phyloP scores from a whole-genome alignment of 2,329 filamentous ascomycete genomes.

The Nigrograna mackinnonii region DNA sequence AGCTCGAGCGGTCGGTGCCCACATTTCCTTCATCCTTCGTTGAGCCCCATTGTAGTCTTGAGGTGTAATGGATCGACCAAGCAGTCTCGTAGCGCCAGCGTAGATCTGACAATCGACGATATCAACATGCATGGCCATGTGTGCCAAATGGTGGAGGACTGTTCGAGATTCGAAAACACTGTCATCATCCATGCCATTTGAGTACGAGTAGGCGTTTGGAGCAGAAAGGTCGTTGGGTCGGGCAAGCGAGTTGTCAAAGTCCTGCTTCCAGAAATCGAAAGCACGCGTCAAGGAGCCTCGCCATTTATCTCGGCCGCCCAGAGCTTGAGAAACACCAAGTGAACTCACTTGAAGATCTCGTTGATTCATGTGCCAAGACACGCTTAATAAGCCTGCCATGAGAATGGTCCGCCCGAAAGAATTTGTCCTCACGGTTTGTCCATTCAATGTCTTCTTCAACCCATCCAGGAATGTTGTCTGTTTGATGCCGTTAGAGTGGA shows the following conservation, averaged over 20 bases:
- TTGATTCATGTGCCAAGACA: slow-evolving; percentile 98
- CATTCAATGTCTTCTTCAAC: slow-evolving; percentile 84
- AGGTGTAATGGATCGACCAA: slow-evolving; percentile 82
- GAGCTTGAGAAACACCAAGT: slow-evolving; percentile 75
- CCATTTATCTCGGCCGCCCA: slow-evolving; percentile 92
- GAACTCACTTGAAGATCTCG: slow-evolving; percentile 91
- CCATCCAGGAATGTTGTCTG: slow-evolving; percentile 88
- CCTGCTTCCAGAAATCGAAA: slow-evolving; percentile 90
- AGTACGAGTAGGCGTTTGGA: slow-evolving; percentile 33
- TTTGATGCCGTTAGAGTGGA: slow-evolving; percentile 81
- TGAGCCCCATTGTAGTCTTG: slow-evolving; percentile 81
- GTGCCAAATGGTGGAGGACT: slow-evolving; percentile 88
- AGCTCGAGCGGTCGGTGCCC: slow-evolving; percentile 87
- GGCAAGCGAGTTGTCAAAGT: slow-evolving; percentile 84
- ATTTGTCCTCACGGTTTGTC: slow-evolving; percentile 86
- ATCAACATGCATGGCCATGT: slow-evolving; percentile 98
- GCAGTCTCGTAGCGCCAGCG: slow-evolving; percentile 80
- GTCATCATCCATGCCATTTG: slow-evolving; percentile 55
- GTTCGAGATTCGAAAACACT: slow-evolving; percentile 86
- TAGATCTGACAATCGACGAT: slow-evolving; percentile 98
- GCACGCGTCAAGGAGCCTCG: slow-evolving; percentile 80
- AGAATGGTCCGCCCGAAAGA: slow-evolving; percentile 90
- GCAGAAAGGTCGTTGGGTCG: slow-evolving; percentile 47
- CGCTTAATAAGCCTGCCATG: slow-evolving; percentile 90
- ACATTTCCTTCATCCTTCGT: slow-evolving; percentile 81